Base-by-base conservation (phyloP, 805 yeast genomes). In the Teunomyces panamensis region DNA sequence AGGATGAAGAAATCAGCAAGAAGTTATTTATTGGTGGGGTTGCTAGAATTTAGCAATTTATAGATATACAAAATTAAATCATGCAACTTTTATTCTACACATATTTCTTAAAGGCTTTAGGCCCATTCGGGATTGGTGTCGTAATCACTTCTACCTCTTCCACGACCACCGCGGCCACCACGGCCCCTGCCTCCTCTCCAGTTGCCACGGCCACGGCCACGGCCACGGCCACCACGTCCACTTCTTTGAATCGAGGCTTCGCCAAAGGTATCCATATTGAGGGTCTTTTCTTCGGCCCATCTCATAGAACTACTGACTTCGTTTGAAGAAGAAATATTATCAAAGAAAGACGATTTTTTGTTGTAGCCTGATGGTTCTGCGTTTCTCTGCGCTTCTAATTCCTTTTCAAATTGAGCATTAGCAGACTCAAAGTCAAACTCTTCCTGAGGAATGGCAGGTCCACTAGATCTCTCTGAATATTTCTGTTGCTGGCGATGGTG, bases 271-370 rank as follows among this genome's bases (percentile, higher is more conserved):
- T 88, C 96, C 67, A 81, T 59, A 63, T 89, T 89, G 60, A 87
- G 76, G 42, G 69, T 69, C 51, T 85, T 83, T 59, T 89, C 96
- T 55, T 84, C 87, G 42, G 77, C 71, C 83, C 95, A 85, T 59
- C 83, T 78, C 80, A 81, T 72, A 30, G 60, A 42, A 24, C 67
- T 60, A 43, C 76, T 76, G 45, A 77, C 79, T 41, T 63, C 71
- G 33, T 83, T 74, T 3, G 89, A 83, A 9, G 89, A 80, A 9
- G 96, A 86, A 48, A 92, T 80, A 51, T 79, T 81, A 67, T 94
- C 98, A 60, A 92, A 92, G 66, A 94, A 92, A 1, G 97, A 90
- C 10, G 89, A 80, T 59, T 79, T 78, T 65, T 84, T 89, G 70
- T 90, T 80, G 71, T 94, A 94, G 27, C 58, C 60, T 8, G 60